Base-by-base conservation (phyloP, 129 eudicot genomes). In the Glebionis coronaria region DNA sequence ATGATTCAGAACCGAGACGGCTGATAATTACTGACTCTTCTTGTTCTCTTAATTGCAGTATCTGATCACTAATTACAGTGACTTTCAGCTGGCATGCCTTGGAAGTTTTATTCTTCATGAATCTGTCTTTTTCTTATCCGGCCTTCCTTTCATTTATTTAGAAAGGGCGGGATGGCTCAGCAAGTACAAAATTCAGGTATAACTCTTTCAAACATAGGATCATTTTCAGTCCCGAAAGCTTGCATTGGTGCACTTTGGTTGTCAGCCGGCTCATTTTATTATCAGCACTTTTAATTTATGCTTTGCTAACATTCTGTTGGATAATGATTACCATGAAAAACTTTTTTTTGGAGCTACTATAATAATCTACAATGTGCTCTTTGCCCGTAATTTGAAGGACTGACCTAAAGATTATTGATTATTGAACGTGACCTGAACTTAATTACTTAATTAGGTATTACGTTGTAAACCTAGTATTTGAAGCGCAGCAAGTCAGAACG, bases 101-200 rank as follows among this genome's bases (percentile, higher is more conserved):
- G 97, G 97, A 82, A 90, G 97, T 84, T 90, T 90, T 86, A 57
- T 90, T 56, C 87, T 90, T 67, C 97, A 90, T 79, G 97, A 90
- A 77, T 84, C 95, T 55, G 82, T 90, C 60, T 90, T 90, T 76
- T 90, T 90, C 86, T 77, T 90, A 78, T 82, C 97, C 14, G 97
- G 97, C 38, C 95, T 90, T 73, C 97, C 97, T 52, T 90, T 87
- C 54, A 87, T 90, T 35, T 82, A 44, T 68, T 67, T 90, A 56
- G 97, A 90, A 83, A 90, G 97, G 77, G 82, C 83, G 61, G 97
- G 97, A 76, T 90, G 88, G 87, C 84, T 90, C 65, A 82, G 83
- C 95, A 84, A 90, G 82, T 90, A 87, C 83, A 90, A 90, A 74
- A 90, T 90, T 81, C 97, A 90, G 97, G 97, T 90, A 16, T 46